Evolutionary conservation across 345 rosid genomes (phyloP).

Genomic region (Lumnitzera racemosa): DNA sequence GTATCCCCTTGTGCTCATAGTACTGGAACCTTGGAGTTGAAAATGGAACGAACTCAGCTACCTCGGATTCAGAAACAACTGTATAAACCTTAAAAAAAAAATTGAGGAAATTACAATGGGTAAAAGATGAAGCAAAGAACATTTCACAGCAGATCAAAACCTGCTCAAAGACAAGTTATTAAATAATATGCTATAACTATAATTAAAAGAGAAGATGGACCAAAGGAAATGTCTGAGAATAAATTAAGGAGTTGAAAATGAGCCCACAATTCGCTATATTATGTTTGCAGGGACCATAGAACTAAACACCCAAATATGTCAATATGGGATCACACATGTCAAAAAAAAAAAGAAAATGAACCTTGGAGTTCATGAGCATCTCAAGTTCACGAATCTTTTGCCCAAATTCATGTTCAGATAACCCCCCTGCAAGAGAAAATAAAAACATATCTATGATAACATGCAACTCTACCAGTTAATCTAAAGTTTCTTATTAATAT

Average conservation of each 20-base stretch:
- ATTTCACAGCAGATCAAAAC: neutral
- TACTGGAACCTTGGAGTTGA: conserved; percentile 49
- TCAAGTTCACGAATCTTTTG: conserved; percentile 55
- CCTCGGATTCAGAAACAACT: conserved; percentile 46
- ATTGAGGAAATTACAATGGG: neutral
- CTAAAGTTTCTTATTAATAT: too few relatives aligned
- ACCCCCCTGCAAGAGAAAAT: conserved; percentile 31
- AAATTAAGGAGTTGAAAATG: too few relatives aligned
- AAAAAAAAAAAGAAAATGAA: conserved; percentile 20
- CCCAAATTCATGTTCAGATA: conserved; percentile 39
- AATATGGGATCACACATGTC: neutral
- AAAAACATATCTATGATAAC: neutral
- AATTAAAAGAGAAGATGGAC: too few relatives aligned
- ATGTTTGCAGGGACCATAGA: too few relatives aligned
- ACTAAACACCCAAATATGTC: neutral
- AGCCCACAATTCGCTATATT: too few relatives aligned
- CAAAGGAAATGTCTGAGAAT: too few relatives aligned
- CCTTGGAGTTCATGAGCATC: conserved; percentile 77
- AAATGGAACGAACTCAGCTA: conserved; percentile 52
- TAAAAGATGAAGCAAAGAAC: neutral
- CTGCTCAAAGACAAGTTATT: neutral
- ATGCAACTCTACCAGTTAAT: too few relatives aligned
- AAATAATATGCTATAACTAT: too few relatives aligned
- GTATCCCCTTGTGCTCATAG: conserved; percentile 29
- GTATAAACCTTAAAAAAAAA: conserved; percentile 61